Base-by-base conservation (phyloP, 2,329 filamentous ascomycete species). In the Fusarium dimerum region DNA sequence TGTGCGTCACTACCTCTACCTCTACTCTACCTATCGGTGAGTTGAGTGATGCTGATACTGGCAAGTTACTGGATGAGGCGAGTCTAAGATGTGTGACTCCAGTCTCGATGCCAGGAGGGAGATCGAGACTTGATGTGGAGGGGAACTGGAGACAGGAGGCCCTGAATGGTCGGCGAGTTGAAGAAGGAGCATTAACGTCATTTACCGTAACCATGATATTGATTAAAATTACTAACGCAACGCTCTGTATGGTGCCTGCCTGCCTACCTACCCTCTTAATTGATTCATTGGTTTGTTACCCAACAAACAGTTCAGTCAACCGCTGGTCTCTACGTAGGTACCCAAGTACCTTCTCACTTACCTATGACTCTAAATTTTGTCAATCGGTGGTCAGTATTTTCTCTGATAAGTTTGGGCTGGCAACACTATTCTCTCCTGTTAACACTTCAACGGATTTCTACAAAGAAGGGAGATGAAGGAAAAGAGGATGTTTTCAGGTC, bases 1-100 rank as follows among this genome's bases (percentile, higher is more conserved):
- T 55, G 55, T 60, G 61, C 59, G 59, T 60, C 57, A 60, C 61
- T 54, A 52, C 52, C 45, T 52, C n/a, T n/a, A n/a, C n/a, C n/a
- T n/a, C n/a, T n/a, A n/a, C n/a, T 26, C 61, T 54, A 52, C 52
- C 45, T 52, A 64, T 61, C 53, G 52, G 61, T 61, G 57, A 57
- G 40, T 51, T 54, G 50, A 56, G 50, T 60, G 51, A 46, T 54
- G 47, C 54, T 50, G 45, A 26, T 43, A 57, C 47, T 59, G 47
- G 49, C 17, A 48, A 26, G 20, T 26, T 26, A 26, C 32, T 36
- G 32, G 32, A 36, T 36, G 13, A 36, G 32, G 32, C 32, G 32
- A 12, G 32, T 4, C 32, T 9, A 36, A 36, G 13, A 36, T 36
- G 32, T 32, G 30, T 26, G 32, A 12, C 13, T 36, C 32, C 13